phyloP scores from a whole-genome alignment of 78 protist genomes.

The Ministeria vibrans region DNA sequence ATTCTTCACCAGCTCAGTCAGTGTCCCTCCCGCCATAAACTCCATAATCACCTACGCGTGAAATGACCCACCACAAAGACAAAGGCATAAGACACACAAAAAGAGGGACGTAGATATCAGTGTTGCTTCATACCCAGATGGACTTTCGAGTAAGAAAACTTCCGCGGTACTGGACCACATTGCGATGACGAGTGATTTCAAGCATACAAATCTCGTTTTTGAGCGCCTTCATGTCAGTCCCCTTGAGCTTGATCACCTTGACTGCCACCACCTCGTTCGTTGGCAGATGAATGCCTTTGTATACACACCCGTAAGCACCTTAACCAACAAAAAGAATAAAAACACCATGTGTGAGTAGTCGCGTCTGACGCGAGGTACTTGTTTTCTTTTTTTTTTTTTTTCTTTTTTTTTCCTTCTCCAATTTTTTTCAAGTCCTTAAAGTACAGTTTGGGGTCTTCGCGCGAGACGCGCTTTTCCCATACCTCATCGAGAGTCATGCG shows the following conservation, averaged over 20 bases:
- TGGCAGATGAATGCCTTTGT: neutral
- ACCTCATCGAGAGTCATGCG: no score
- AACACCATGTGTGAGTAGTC: neutral
- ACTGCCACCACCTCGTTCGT: neutral
- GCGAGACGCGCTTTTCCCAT: no score
- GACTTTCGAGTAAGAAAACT: neutral
- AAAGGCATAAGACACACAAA: neutral
- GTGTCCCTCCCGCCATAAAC: slow-evolving; percentile 1
- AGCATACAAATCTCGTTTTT: slow-evolving; percentile 51
- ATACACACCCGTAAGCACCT: no score
- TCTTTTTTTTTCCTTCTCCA: neutral
- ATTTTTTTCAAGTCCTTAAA: neutral
- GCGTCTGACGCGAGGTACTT: neutral
- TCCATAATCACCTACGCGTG: slow-evolving; percentile 2
- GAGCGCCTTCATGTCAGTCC: neutral
- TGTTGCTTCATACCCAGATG: neutral
- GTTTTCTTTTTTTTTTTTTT: no score
- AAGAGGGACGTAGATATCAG: neutral
- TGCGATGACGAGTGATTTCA: slow-evolving; percentile 47
- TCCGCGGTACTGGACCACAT: slow-evolving; percentile 51
- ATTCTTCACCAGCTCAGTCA: neutral
- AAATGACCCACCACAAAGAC: neutral
- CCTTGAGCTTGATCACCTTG: neutral
- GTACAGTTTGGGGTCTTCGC: no score
- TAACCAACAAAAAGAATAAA: no score